phyloP scores from a whole-genome alignment of 2,329 filamentous ascomycete species.

The Colletotrichum orbiculare region DNA sequence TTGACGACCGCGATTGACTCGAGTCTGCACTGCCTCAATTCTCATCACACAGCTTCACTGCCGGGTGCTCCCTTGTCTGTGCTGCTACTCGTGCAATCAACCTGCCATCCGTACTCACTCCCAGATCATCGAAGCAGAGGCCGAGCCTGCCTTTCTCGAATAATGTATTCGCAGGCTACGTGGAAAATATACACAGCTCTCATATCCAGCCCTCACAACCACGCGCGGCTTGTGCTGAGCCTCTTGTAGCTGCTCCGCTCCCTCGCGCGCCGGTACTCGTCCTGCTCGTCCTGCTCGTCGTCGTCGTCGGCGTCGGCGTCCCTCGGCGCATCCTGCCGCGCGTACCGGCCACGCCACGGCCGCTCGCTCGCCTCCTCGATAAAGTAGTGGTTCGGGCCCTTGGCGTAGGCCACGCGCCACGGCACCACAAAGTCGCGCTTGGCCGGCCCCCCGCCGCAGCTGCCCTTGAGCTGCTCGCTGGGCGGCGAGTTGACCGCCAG shows the following conservation, averaged over 20 bases:
- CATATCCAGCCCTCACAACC: slow-evolving; percentile 46
- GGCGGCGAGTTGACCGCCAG: slow-evolving; percentile 72
- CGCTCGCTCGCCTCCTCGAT: slow-evolving; percentile 51
- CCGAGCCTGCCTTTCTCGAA: too few relatives aligned
- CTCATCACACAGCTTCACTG: slow-evolving; percentile 2
- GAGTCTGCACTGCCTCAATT: slow-evolving; percentile 27
- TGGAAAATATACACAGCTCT: too few relatives aligned
- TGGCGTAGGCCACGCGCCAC: slow-evolving; percentile 54
- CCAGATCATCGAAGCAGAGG: too few relatives aligned
- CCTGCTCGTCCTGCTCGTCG: too few relatives aligned
- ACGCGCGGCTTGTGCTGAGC: slow-evolving; percentile 46
- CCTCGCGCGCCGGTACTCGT: slow-evolving; percentile 14
- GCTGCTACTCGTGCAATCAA: too few relatives aligned
- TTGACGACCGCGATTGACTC: not conserved
- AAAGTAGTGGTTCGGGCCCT: slow-evolving; percentile 54
- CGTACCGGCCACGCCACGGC: slow-evolving; percentile 43
- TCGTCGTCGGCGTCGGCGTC: not conserved
- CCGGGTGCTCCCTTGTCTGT: not conserved
- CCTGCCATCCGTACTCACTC: too few relatives aligned
- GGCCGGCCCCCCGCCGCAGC: slow-evolving; percentile 51
- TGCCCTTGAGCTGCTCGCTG: slow-evolving; percentile 49
- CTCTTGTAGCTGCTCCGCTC: slow-evolving; percentile 42
- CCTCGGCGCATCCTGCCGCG: slow-evolving; percentile 26
- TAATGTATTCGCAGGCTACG: too few relatives aligned
- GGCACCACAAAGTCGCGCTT: slow-evolving; percentile 52